These are phyloP conservation scores for Kentomonas sorsogonicus DNA, from an alignment of 208 protist species.

Conservation along the genomic window DNA sequence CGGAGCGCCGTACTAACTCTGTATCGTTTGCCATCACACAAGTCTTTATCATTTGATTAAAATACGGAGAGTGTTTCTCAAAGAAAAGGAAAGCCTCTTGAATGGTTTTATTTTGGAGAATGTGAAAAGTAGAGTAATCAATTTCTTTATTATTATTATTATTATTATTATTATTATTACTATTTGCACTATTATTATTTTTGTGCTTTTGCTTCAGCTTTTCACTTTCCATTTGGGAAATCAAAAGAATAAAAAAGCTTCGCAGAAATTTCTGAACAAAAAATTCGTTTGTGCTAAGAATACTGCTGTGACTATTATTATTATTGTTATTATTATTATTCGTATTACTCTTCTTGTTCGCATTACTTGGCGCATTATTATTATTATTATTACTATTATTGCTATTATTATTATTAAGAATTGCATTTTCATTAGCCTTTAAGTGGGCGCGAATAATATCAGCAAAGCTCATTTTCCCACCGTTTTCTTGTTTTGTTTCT, in stretches of 20 bases:
- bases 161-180: no score
- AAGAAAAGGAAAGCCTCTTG: no score
- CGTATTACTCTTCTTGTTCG: not conserved
- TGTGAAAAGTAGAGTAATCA: no score
- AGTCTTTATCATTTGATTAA: constrained; percentile 32
- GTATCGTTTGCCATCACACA: constrained; percentile 56
- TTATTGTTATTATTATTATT: not conserved
- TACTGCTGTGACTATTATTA: not conserved
- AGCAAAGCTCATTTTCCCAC: not conserved
- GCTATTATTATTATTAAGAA: constrained; percentile 8
- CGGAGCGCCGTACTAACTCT: constrained; percentile 50
- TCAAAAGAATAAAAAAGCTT: constrained; percentile 3
- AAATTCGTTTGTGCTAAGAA: not conserved
- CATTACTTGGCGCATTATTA: not conserved
- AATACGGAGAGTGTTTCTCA: constrained; percentile 24
- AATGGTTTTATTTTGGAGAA: no score
- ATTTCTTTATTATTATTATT: no score
- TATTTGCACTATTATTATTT: constrained; percentile 1
- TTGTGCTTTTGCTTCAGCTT: not conserved
- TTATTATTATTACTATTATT: not conserved
- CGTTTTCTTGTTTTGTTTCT: not conserved
- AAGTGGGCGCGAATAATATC: not conserved
- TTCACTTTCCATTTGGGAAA: not conserved
- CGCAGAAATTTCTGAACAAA: not conserved
- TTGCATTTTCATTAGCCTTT: not conserved